Evolutionary conservation across 192 early-diverging fungal genomes (phyloP).

Genomic region (Coemansia sp.): DNA sequence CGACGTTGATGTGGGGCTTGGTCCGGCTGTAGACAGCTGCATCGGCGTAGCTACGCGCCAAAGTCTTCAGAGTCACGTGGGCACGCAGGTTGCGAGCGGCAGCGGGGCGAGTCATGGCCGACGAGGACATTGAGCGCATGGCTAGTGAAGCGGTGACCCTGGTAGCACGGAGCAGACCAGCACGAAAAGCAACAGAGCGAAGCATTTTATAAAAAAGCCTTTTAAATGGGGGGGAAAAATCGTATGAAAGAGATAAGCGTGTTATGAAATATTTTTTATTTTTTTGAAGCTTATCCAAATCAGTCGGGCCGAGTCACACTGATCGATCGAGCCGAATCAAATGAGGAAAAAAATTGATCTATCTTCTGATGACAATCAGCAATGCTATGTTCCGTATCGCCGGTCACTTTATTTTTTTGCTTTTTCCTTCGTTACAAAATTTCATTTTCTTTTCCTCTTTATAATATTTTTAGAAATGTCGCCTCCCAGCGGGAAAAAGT

Average conservation of each 20-base stretch:
- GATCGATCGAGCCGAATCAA: neutral
- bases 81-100: constrained; percentile 31
- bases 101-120: constrained; percentile 35
- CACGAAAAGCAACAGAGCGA: constrained; percentile 42
- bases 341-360: neutral
- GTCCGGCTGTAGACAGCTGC: constrained; percentile 70
- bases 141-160: constrained; percentile 13
- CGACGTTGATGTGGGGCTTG: constrained; percentile 99
- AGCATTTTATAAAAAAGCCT: constrained; percentile 28
- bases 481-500: constrained; percentile 59
- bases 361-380: neutral
- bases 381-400: neutral
- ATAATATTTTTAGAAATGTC: constrained; percentile 17
- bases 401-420: neutral
- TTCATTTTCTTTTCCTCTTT: constrained; percentile 1
- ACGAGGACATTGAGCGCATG: constrained; percentile 39
- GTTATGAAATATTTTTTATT: too few relatives aligned
- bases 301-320: neutral
- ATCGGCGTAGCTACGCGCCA: constrained; percentile 57
- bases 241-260: neutral
- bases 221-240: neutral
- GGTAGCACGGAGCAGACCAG: constrained; percentile 9
- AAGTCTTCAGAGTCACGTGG: constrained; percentile 8
- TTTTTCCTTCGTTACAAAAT: neutral
- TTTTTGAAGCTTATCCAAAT: neutral